Base-by-base conservation (phyloP, 2,329 filamentous ascomycete genomes). In the Apiospora malaysiana region DNA sequence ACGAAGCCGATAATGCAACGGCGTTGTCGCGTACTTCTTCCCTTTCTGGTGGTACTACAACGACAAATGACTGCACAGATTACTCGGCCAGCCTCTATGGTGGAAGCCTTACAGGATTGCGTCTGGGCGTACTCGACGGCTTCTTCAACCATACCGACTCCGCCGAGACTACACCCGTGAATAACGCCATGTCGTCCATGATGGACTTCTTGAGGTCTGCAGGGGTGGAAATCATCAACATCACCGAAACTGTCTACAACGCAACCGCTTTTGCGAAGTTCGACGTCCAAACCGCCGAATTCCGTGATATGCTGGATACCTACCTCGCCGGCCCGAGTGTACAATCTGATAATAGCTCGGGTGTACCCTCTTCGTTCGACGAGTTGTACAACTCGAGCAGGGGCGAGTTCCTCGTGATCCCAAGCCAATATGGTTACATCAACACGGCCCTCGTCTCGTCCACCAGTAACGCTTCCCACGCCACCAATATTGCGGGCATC, bases 251-350 rank as follows among this genome's bases (percentile, higher is more conserved):
- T 1, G 72, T 84, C 21, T 90, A 89, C 76, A 86, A 91, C 74
- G 82, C 86, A 0, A 84, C 84, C 1, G 78, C 81, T 5, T 84
- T 92, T 59, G 76, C 81, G 2, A 78, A 78, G 0, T 82, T 88
- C 21, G 90, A 92, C 74, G 88, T 89, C 0, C 90, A 93, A 74
- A 83, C 83, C 12, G 90, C 83, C 76, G 90, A 92, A 75, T 90
- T 87, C 76, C 84, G 86, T 21, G 83, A 90, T 75, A 76, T 80
- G 27, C 83, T 92, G 73, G 82, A 90, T 71, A 72, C 77, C 0
- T 92, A 92, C 75, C 84, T 92, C 0, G 80, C 83, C 40, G 81
- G 82, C 1, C 74, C 83, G 1, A 79, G 79, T 27, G 42, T 14
- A 45, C 42, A 45, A 16, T 45, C 12, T 16, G 42, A 14, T 16